phyloP scores from a whole-genome alignment of 2,329 filamentous ascomycete species.

The Penicillium olsonii region DNA sequence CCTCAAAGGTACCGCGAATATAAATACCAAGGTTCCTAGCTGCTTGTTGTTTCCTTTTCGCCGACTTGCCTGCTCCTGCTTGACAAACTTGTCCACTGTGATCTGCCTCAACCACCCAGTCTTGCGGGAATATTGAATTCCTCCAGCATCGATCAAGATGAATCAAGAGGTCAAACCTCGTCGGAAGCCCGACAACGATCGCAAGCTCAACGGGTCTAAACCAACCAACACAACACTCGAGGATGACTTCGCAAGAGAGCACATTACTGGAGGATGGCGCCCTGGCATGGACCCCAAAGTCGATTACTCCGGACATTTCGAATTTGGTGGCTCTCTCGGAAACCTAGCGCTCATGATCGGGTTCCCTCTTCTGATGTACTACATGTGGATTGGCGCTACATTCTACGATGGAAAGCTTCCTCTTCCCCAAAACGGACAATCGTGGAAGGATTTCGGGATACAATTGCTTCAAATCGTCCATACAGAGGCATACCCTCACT shows the following conservation, averaged over 20 bases:
- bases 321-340: conserved; percentile 84
- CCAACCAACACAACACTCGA: neutral
- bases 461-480: conserved; percentile 73
- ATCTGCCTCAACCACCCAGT: too few species aligned
- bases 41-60: neutral
- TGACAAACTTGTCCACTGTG: too few species aligned
- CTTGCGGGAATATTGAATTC: neutral
- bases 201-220: neutral
- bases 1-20: neutral
- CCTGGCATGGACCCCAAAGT: conserved; percentile 28
- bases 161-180: neutral
- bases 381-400: conserved; percentile 95
- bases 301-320: conserved; percentile 46
- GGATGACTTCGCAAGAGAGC: conserved; percentile 18
- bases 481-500: conserved; percentile 77
- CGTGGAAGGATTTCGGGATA: conserved; percentile 66
- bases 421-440: conserved; percentile 63
- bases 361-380: conserved; percentile 93
- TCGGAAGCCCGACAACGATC: neutral
- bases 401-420: conserved; percentile 87
- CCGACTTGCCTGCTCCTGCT: neutral
- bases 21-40: neutral
- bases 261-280: conserved; percentile 22
- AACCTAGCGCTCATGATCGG: conserved; percentile 79
- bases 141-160: neutral